Conservation (phyloP, 2,329 filamentous ascomycete species). For the Pseudonectria buxi region DNA sequence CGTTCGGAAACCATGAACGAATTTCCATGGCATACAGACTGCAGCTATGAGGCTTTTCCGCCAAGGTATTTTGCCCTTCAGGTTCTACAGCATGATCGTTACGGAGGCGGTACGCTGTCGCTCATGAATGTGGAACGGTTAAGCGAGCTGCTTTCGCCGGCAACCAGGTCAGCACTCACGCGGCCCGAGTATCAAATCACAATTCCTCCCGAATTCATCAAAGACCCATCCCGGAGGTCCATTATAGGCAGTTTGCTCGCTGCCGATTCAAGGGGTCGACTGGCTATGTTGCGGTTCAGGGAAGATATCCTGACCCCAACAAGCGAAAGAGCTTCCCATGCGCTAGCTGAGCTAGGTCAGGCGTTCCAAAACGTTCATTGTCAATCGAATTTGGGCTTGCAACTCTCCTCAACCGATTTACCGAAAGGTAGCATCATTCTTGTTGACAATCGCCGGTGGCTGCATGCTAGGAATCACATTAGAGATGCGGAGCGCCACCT, state of each 20-base stretch:
- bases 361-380: constrained; percentile 10
- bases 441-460: constrained; percentile 29
- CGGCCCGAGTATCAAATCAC: constrained; percentile 25
- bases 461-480: constrained; percentile 27
- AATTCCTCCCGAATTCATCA: constrained; percentile 30
- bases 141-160: constrained; percentile 17
- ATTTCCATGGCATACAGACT: constrained; percentile 40
- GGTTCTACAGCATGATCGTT: constrained; percentile 33
- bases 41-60: constrained; percentile 32
- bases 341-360: constrained; percentile 20
- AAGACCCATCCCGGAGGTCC: constrained; percentile 9
- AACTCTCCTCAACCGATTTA: constrained; percentile 20
- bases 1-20: constrained; percentile 35
- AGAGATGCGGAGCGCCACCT: constrained; percentile 28
- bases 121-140: constrained; percentile 28
- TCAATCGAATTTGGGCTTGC: constrained; percentile 11
- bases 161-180: constrained; percentile 15
- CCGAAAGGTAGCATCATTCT: constrained; percentile 24
- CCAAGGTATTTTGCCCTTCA: constrained; percentile 36
- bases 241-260: constrained; percentile 20
- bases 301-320: constrained; percentile 25
- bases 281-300: constrained; percentile 23
- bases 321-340: constrained; percentile 13
- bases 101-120: constrained; percentile 35
- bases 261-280: not conserved